Percentiles rank a stretch among this genome's conserved stretches.
Evolutionary conservation across 1,284 basidiomycete species (phyloP).

Genomic region (Puccinia horiana): DNA sequence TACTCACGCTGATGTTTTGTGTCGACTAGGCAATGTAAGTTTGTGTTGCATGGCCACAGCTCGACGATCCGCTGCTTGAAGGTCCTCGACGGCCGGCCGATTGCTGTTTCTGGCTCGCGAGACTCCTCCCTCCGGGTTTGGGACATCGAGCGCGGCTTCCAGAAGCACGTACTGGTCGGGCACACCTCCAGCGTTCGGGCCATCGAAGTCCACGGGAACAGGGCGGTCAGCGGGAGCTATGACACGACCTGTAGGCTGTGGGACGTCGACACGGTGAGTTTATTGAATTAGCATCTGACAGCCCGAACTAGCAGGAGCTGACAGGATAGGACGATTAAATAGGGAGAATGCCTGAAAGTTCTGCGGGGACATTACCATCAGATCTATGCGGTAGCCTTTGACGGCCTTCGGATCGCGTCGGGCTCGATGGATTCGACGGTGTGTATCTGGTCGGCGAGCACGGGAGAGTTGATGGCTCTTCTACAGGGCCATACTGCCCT

Average conservation of each 20-base stretch:
- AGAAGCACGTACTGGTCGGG: conserved; percentile 72
- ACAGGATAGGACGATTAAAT: not conserved
- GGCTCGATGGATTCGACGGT: conserved; percentile 90
- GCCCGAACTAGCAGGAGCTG: not conserved
- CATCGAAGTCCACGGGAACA: conserved; percentile 79
- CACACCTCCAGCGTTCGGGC: conserved; percentile 83
- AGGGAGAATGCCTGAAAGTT: conserved; percentile 76
- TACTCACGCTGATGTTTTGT: not conserved
- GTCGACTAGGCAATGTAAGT: conserved; percentile 69
- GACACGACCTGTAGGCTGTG: conserved; percentile 71
- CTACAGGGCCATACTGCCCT: conserved; percentile 91
- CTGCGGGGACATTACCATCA: conserved; percentile 87
- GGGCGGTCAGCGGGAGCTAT: conserved; percentile 84
- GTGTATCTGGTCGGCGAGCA: conserved; percentile 77
- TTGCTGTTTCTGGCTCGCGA: conserved; percentile 85
- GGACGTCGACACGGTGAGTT: conserved; percentile 47
- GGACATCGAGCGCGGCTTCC: conserved; percentile 79
- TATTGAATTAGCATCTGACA: not conserved
- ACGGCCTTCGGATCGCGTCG: conserved; percentile 79
- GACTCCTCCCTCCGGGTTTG: conserved; percentile 86
- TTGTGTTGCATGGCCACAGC: conserved; percentile 78
- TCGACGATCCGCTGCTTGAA: conserved; percentile 90
- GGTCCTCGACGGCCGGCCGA: conserved; percentile 79
- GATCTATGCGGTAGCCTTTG: conserved; percentile 90
- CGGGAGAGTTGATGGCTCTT: conserved; percentile 78